Percentiles rank a stretch among this genome's conserved stretches.
These are phyloP conservation scores for Henckelia pumila DNA, from an alignment of 257 asterid species.

Conservation along the genomic window DNA sequence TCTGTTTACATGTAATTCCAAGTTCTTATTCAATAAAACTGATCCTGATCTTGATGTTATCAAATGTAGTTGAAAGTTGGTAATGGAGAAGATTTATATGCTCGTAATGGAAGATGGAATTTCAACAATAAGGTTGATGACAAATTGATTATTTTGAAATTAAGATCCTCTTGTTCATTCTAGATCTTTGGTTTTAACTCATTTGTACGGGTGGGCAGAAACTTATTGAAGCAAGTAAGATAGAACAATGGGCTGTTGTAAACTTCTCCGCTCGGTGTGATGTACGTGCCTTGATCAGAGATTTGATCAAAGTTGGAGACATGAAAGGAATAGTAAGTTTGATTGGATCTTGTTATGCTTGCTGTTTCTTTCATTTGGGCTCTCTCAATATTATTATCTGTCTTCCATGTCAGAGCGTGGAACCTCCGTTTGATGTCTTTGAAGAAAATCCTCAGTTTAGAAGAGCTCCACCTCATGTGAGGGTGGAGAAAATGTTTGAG, in stretches of 20 bases:
- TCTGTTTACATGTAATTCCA: neutral
- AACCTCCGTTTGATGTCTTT: conserved; percentile 22
- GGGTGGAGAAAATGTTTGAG: conserved; percentile 62
- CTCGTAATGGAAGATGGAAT: conserved; percentile 90
- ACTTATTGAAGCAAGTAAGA: conserved; percentile 39
- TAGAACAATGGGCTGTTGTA: conserved; percentile 52
- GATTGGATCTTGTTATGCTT: neutral
- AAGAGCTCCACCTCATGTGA: conserved; percentile 38
- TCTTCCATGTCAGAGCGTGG: conserved; percentile 29
- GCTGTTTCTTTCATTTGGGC: neutral
- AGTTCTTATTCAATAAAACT: neutral
- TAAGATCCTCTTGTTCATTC: neutral
- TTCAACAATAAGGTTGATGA: conserved; percentile 67
- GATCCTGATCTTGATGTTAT: conserved; percentile 15
- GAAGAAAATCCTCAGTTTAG: conserved; percentile 47
- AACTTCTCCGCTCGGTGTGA: conserved; percentile 65
- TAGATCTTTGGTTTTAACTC: neutral
- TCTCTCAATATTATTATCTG: neutral
- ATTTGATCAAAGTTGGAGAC: conserved; percentile 40
- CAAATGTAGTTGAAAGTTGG: conserved; percentile 72
- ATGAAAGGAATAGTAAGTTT: conserved; percentile 70
- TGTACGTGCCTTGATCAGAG: conserved; percentile 26
- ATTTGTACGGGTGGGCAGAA: conserved; percentile 33
- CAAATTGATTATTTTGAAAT: neutral
- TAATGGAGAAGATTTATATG: conserved; percentile 72